These are phyloP conservation scores for Cercophora sp. DNA, from an alignment of 495 filamentous ascomycete species.

Conservation along the genomic window DNA sequence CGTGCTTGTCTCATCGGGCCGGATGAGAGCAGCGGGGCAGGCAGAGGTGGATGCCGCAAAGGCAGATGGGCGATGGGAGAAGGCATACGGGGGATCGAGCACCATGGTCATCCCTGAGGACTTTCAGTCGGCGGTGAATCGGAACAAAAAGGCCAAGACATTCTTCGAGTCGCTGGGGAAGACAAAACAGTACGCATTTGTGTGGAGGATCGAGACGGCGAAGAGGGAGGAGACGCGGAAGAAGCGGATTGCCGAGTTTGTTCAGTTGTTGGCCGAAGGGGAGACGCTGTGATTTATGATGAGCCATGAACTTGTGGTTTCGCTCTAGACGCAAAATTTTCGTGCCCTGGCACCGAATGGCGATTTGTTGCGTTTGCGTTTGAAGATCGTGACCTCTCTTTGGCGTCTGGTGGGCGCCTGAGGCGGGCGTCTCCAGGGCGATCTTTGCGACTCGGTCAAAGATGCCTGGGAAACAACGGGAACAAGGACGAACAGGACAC, in stretches of 20 bases:
- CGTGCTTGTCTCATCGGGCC: conserved; percentile 36
- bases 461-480: too few species aligned
- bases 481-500: too few species aligned
- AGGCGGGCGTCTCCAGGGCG: too few species aligned
- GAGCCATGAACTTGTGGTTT: too few species aligned
- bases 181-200: conserved; percentile 39
- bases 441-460: too few species aligned
- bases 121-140: conserved; percentile 32
- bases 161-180: conserved; percentile 42
- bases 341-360: too few species aligned
- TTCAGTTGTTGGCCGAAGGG: conserved; percentile 15
- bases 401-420: too few species aligned
- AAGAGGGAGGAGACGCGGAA: conserved; percentile 25
- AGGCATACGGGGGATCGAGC: conserved; percentile 48
- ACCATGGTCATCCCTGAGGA: conserved; percentile 44
- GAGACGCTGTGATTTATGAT: not conserved
- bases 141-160: conserved; percentile 25
- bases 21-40: conserved; percentile 45
- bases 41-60: conserved; percentile 50
- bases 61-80: conserved; percentile 52
- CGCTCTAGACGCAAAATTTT: too few species aligned
- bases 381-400: too few species aligned
- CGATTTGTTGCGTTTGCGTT: too few species aligned
- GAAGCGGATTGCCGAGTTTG: conserved; percentile 28
- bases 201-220: conserved; percentile 42